A percentile compares a stretch with the other conserved stretches of the same genome.
These are phyloP conservation scores for Hanseniaspora jakobsenii DNA, from an alignment of 805 yeast species.

Conservation along the genomic window DNA sequence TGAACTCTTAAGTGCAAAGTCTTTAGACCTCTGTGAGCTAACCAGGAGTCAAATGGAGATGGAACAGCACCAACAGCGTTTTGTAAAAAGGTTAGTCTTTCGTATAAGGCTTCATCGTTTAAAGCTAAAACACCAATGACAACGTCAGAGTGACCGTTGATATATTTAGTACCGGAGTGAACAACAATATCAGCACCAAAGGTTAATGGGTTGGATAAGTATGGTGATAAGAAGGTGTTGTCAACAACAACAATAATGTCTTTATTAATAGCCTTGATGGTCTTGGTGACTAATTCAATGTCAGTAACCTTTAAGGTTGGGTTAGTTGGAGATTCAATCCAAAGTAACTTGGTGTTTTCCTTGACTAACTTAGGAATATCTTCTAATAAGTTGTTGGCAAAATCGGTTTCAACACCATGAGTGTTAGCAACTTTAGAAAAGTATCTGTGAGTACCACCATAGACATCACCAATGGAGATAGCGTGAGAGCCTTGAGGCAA, in stretches of 20 bases:
- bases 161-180: constrained; percentile 81
- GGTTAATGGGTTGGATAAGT: constrained; percentile 69
- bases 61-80: constrained; percentile 84
- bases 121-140: constrained; percentile 76
- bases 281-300: constrained; percentile 47
- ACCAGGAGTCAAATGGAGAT: constrained; percentile 84
- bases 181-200: constrained; percentile 81
- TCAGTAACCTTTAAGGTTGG: constrained; percentile 76
- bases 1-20: constrained; percentile 70
- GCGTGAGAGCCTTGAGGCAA: constrained; percentile 63
- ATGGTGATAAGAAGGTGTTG: constrained; percentile 81
- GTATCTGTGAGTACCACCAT: constrained; percentile 86
- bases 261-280: constrained; percentile 42
- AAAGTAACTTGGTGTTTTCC: constrained; percentile 58
- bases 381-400: constrained; percentile 49
- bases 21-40: constrained; percentile 84
- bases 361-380: constrained; percentile 48
- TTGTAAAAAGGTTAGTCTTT: constrained; percentile 62
- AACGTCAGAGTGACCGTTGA: constrained; percentile 87
- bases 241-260: constrained; percentile 61
- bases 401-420: constrained; percentile 60
- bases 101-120: constrained; percentile 47
- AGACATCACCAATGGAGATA: constrained; percentile 71
- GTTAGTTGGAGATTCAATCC: constrained; percentile 85
- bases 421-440: constrained; percentile 74